Evolutionary conservation across 2,329 filamentous ascomycete genomes (phyloP).

Genomic region (Aureobasidium sp.): DNA sequence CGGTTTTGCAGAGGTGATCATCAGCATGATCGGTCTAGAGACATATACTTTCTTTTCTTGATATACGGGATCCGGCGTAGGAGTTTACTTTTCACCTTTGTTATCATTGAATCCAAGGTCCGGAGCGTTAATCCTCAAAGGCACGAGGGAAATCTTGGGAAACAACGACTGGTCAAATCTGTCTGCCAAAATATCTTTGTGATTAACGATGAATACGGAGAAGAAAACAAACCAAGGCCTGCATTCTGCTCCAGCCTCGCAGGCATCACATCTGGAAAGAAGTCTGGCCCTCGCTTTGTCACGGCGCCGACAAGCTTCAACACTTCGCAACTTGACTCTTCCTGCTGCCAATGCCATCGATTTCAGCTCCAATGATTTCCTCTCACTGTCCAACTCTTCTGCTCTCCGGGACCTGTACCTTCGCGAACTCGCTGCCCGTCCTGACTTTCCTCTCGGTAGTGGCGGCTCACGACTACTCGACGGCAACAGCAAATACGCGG

Average conservation of each 20-base stretch:
- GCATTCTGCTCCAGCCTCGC: background rate
- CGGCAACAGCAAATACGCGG: constrained; percentile 53
- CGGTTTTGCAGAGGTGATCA: background rate
- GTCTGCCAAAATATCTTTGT: background rate
- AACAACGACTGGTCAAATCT: background rate
- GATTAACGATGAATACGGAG: background rate
- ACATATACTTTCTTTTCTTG: background rate
- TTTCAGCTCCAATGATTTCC: constrained; percentile 59
- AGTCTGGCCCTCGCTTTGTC: constrained; percentile 24
- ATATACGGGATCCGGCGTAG: background rate
- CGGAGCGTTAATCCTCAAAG: background rate
- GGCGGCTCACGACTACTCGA: constrained; percentile 56
- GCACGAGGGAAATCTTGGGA: background rate
- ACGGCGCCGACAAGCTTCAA: constrained; percentile 34
- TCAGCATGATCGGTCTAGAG: background rate
- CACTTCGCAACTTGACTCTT: constrained; percentile 40
- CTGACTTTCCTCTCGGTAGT: constrained; percentile 41
- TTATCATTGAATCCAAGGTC: background rate
- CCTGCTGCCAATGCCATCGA: constrained; percentile 36
- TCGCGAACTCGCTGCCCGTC: constrained; percentile 31
- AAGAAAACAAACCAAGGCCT: background rate
- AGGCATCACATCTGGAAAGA: constrained; percentile 15
- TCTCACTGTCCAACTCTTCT: constrained; percentile 45
- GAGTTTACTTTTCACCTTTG: background rate
- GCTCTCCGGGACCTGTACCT: constrained; percentile 42